A percentile compares a stretch with the other conserved stretches of the same genome.
Conservation (phyloP, 306 rosid species). For the Inga leiocalycina region DNA sequence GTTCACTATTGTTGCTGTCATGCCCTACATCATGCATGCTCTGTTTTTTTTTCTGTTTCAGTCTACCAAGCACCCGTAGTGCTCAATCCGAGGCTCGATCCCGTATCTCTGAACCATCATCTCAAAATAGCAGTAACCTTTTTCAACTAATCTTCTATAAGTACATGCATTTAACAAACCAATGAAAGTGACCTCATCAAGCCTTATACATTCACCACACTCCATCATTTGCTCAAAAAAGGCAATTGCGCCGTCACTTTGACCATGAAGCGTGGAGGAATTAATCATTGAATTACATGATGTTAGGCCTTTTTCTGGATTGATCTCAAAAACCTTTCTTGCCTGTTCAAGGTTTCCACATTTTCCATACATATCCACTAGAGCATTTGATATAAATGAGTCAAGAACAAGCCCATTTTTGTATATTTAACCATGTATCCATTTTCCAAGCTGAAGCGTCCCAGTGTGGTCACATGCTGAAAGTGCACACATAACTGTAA, state of each 20-base stretch:
- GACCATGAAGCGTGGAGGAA: conserved; percentile 70
- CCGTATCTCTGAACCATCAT: conserved; percentile 51
- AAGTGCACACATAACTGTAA: conserved; percentile 66
- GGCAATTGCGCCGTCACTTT: conserved; percentile 52
- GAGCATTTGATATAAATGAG: conserved; percentile 61
- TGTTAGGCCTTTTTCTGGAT: conserved; percentile 51
- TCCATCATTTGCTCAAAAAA: conserved; percentile 62
- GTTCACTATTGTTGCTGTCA: no score
- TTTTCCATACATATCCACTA: conserved; percentile 87
- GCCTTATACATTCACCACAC: conserved; percentile 35
- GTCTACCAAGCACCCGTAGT: conserved; percentile 79
- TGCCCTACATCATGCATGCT: no score
- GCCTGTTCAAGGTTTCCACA: conserved; percentile 72
- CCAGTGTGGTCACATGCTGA: conserved; percentile 82
- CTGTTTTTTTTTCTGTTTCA: no score
- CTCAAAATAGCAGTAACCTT: conserved; percentile 61
- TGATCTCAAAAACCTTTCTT: conserved; percentile 58
- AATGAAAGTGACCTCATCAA: conserved; percentile 70
- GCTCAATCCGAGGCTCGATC: conserved; percentile 69
- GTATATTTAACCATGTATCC: conserved; percentile 71
- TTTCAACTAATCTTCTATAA: conserved; percentile 72
- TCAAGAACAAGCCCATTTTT: conserved; percentile 49
- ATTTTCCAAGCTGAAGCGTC: conserved; percentile 78
- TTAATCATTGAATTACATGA: conserved; percentile 85
- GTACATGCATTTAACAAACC: conserved; percentile 83